Evolutionary conservation across 73 alveolate species (phyloP).

Genomic region (Paramecium biaurelia): DNA sequence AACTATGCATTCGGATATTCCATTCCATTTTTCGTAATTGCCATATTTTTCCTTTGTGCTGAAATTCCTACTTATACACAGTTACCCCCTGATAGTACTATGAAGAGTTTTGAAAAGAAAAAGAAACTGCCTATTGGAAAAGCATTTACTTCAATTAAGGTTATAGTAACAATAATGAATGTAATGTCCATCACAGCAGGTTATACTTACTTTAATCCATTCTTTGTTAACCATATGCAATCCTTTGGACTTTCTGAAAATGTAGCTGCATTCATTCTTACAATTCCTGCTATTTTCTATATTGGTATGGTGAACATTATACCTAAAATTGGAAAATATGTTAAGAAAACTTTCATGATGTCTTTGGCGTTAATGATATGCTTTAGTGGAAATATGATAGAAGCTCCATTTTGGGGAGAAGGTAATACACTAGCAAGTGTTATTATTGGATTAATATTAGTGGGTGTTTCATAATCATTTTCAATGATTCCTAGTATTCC

Average conservation of each 20-base stretch:
- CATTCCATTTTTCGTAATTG: constrained; percentile 33
- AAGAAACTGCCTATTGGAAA: constrained; percentile 18
- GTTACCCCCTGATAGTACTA: constrained; percentile 27
- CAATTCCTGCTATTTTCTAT: constrained; percentile 39
- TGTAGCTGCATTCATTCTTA: constrained; percentile 2
- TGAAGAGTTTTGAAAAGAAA: constrained; percentile 29
- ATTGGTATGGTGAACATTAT: not conserved
- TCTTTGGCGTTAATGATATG: constrained; percentile 18
- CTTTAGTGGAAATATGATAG: constrained; percentile 32
- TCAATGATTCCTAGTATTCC: constrained; percentile 42
- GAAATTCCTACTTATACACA: constrained; percentile 19
- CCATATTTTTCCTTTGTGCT: constrained; percentile 6
- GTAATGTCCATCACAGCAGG: constrained; percentile 31
- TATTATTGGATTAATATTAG: constrained; percentile 27
- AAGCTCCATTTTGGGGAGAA: constrained; percentile 54
- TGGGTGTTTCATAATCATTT: constrained; percentile 5
- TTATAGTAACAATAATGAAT: constrained; percentile 26
- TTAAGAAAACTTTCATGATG: constrained; percentile 35
- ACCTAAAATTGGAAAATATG: constrained; percentile 10
- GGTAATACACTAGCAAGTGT: constrained; percentile 31
- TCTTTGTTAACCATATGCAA: constrained; percentile 34
- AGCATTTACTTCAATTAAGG: constrained; percentile 34
- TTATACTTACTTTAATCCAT: not conserved
- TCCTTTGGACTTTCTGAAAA: constrained; percentile 19
- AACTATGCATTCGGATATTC: constrained; percentile 33